These are phyloP conservation scores for Thuidium tamariscinum DNA, from an alignment of 225 moss, liverwort and hornwort genomes.

Conservation along the genomic window DNA sequence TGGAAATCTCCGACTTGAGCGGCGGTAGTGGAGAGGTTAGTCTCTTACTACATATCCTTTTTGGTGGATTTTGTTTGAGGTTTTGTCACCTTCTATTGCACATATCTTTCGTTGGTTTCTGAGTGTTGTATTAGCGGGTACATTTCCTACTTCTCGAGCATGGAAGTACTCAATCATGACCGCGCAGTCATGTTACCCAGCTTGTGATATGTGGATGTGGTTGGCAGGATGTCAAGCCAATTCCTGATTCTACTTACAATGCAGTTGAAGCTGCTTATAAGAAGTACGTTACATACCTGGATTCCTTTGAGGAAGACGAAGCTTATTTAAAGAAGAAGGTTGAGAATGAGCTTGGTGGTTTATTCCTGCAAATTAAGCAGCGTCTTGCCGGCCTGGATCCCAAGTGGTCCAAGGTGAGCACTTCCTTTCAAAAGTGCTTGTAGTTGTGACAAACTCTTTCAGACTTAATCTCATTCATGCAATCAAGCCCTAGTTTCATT, in stretches of 20 bases:
- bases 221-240: conserved; percentile 31
- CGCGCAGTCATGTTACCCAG: background rate
- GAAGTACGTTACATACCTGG: conserved; percentile 63
- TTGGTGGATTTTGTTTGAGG: background rate
- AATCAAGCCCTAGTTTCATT: background rate
- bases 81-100: background rate
- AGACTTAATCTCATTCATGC: background rate
- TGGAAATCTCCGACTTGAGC: conserved; percentile 39
- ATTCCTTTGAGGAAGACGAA: conserved; percentile 61
- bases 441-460: background rate
- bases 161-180: background rate
- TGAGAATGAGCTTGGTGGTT: conserved; percentile 70
- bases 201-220: background rate
- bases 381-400: conserved; percentile 76
- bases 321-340: conserved; percentile 78
- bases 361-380: conserved; percentile 84
- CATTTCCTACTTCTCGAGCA: background rate
- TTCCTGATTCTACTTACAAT: conserved; percentile 37
- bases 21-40: conserved; percentile 45
- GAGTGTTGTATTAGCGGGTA: background rate
- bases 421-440: background rate
- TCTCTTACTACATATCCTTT: background rate
- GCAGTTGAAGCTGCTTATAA: conserved; percentile 66
- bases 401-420: conserved; percentile 68
- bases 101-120: background rate